Conservation (phyloP, 129 eudicot species). For the sunflower (Helianthus annuus) region HanXRQr2.0-SUNRISE NC_035442.2:172267825-172268324, state of each 20-base stretch:
- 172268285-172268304: conserved; percentile 75
- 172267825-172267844: too few relatives aligned
- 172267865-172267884: too few relatives aligned
- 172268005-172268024: too few relatives aligned
- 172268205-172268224: background rate
- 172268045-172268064: conserved; percentile 11
- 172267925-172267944: too few relatives aligned
- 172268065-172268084: conserved; percentile 60
- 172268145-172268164: conserved; percentile 68
- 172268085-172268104: conserved; percentile 78
- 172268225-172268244: background rate
- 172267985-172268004: too few relatives aligned
- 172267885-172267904: too few relatives aligned
- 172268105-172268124: conserved; percentile 87
- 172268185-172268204: conserved; percentile 56
- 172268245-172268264: background rate
- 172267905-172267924: too few relatives aligned
- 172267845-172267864: too few relatives aligned
- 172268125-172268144: conserved; percentile 79
- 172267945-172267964: too few relatives aligned
- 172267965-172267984: too few relatives aligned
- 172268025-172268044: background rate
- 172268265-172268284: conserved; percentile 35
- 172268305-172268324: conserved; percentile 82
- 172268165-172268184: conserved; percentile 69